Conservation (phyloP, 2,329 filamentous ascomycete genomes). For the Grosmannia serpens region DNA sequence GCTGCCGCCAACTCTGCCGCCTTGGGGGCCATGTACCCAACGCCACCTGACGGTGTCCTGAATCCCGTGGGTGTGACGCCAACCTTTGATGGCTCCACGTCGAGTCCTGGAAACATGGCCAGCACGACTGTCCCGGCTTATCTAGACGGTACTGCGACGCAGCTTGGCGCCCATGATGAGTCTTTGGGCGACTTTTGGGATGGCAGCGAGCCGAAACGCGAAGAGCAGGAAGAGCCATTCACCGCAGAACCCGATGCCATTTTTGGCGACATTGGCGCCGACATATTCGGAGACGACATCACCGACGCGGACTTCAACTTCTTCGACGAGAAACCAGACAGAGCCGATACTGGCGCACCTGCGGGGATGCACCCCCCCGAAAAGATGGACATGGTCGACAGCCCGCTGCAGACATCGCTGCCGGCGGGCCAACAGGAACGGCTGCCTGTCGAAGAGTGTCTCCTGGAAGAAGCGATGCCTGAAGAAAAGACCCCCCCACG, state of each 20-base stretch:
- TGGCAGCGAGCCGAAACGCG: slow-evolving; percentile 30
- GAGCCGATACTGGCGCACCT: slow-evolving; percentile 23
- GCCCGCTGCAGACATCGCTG: neutral
- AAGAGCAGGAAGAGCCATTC: slow-evolving; percentile 30
- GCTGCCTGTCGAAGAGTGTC: neutral
- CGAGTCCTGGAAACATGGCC: slow-evolving; percentile 40
- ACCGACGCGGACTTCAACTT: slow-evolving; percentile 78
- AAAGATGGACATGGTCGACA: slow-evolving; percentile 4
- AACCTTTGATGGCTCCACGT: slow-evolving; percentile 42
- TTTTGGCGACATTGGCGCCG: slow-evolving; percentile 57
- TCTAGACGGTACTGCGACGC: slow-evolving; percentile 23
- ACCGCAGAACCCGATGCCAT: slow-evolving; percentile 42
- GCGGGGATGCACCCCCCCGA: slow-evolving; percentile 18
- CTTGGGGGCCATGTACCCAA: slow-evolving; percentile 54
- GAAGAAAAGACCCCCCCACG: neutral
- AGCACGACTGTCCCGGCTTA: slow-evolving; percentile 21
- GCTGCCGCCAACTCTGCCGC: slow-evolving; percentile 18
- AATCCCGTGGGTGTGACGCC: slow-evolving; percentile 40
- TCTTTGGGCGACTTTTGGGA: slow-evolving; percentile 29
- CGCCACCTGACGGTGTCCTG: slow-evolving; percentile 56
- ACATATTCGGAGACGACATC: slow-evolving; percentile 65
- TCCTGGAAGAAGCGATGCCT: neutral
- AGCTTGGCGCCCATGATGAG: slow-evolving; percentile 13
- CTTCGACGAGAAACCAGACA: slow-evolving; percentile 54
- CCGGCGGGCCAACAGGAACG: neutral